These are phyloP conservation scores for Irineochytrium annulatum DNA, from an alignment of 192 early-diverging fungal genomes.

Conservation along the genomic window DNA sequence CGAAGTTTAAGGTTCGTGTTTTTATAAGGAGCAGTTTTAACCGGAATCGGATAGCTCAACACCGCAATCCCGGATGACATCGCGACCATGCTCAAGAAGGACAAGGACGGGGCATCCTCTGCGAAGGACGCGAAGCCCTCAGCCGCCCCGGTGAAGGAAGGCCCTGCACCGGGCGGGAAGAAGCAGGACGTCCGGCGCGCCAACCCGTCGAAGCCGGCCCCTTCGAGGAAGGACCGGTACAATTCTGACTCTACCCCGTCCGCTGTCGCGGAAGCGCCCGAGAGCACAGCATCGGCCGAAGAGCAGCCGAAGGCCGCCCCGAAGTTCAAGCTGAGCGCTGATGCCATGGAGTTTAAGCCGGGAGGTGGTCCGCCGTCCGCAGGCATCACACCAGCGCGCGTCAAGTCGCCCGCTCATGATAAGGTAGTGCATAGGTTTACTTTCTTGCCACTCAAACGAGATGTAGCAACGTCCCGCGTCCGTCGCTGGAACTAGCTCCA, in stretches of 20 bases:
- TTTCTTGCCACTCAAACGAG: not conserved
- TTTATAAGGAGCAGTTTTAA: not conserved
- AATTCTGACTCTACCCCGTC: not conserved
- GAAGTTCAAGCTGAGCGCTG: slow-evolving; percentile 44
- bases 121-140: slow-evolving; percentile 1
- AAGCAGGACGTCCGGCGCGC: too few relatives aligned
- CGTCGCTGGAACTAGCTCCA: too few relatives aligned
- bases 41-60: slow-evolving; percentile 48
- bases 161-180: too few relatives aligned
- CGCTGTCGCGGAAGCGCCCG: not conserved
- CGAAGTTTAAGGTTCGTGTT: slow-evolving; percentile 53
- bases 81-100: slow-evolving; percentile 66
- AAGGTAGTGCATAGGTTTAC: slow-evolving; percentile 3
- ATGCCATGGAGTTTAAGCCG: slow-evolving; percentile 41
- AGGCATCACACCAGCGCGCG: not conserved
- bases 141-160: too few relatives aligned
- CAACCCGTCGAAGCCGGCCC: not conserved
- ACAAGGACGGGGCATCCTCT: slow-evolving; percentile 16
- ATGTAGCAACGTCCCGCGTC: slow-evolving; percentile 19
- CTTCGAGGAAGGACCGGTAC: not conserved
- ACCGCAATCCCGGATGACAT: slow-evolving; percentile 80
- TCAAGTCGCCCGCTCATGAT: not conserved
- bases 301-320: slow-evolving; percentile 1
- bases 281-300: not conserved
- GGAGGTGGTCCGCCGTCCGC: not conserved